Conservation (phyloP, 345 rosid species). For the Bruguiera sexangula region DNA sequence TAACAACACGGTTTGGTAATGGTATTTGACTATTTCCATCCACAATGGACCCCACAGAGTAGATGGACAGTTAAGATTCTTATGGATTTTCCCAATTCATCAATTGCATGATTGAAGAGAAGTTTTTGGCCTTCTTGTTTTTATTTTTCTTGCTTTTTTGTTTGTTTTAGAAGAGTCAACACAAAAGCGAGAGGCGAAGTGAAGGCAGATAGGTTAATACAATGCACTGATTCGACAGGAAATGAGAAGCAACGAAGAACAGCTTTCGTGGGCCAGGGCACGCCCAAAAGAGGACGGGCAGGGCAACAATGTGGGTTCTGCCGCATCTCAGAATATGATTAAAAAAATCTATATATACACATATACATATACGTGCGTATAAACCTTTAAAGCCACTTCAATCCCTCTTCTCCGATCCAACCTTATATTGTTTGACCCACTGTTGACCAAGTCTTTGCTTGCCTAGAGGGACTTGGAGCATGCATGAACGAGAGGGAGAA, state of each 20-base stretch:
- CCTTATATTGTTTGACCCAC: constrained; percentile 35
- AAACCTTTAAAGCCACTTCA: constrained; percentile 26
- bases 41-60: constrained; percentile 26
- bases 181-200: not conserved
- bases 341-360: not conserved
- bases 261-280: constrained; percentile 62
- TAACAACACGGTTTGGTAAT: too few species aligned
- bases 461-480: constrained; percentile 23
- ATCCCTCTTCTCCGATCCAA: constrained; percentile 19
- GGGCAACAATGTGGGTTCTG: constrained; percentile 46
- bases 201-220: constrained; percentile 50
- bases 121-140: not conserved
- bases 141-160: constrained; percentile 1
- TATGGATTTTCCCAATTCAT: constrained; percentile 49
- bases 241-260: constrained; percentile 38
- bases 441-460: constrained; percentile 40
- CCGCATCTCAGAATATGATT: constrained; percentile 22
- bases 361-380: not conserved
- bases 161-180: not conserved
- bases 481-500: constrained; percentile 43
- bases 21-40: too few species aligned
- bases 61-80: constrained; percentile 28
- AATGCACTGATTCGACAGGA: constrained; percentile 38
- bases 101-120: constrained; percentile 48
- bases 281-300: constrained; percentile 44